Evolutionary conservation across 208 protist genomes (phyloP).

Genomic region (Crithidia brevicula): DNA sequence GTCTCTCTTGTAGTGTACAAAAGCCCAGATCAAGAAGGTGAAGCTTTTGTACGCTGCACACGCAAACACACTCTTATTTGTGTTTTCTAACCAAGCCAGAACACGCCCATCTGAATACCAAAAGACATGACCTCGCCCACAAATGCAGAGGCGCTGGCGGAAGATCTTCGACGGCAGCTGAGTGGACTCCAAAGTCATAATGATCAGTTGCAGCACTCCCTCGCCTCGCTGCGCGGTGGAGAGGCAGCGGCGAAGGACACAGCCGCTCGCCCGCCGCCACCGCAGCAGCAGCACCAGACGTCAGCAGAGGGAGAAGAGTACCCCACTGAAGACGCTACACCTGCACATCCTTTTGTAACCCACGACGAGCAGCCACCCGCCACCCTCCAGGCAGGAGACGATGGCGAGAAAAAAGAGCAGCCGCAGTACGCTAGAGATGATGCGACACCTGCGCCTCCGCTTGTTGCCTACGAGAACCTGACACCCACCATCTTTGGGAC

Average conservation of each 20-base stretch:
- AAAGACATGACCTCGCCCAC: constrained; percentile 1
- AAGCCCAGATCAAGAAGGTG: too few relatives aligned
- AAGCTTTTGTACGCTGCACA: too few relatives aligned
- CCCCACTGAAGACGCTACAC: neutral
- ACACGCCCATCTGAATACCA: too few relatives aligned
- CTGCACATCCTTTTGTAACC: neutral
- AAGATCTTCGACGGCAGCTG: constrained; percentile 22
- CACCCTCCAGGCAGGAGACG: neutral
- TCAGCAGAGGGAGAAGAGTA: neutral
- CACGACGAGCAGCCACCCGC: neutral
- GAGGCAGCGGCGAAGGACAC: neutral
- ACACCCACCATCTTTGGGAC: too few relatives aligned
- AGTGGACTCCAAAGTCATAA: constrained; percentile 13
- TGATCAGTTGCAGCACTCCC: constrained; percentile 10
- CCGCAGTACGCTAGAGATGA: too few relatives aligned
- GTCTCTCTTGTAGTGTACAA: too few relatives aligned
- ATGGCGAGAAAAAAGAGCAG: neutral
- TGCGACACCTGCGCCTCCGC: too few relatives aligned
- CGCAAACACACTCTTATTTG: neutral
- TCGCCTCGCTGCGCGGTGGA: neutral
- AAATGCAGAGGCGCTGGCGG: neutral
- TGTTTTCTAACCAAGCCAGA: neutral
- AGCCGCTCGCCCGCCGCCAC: too few relatives aligned
- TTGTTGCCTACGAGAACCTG: too few relatives aligned
- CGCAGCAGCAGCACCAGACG: neutral